Percentiles rank a stretch among this genome's conserved stretches.
phyloP scores from a whole-genome alignment of 2,329 filamentous ascomycete genomes.

The Ceratocystis alfenasii region DNA sequence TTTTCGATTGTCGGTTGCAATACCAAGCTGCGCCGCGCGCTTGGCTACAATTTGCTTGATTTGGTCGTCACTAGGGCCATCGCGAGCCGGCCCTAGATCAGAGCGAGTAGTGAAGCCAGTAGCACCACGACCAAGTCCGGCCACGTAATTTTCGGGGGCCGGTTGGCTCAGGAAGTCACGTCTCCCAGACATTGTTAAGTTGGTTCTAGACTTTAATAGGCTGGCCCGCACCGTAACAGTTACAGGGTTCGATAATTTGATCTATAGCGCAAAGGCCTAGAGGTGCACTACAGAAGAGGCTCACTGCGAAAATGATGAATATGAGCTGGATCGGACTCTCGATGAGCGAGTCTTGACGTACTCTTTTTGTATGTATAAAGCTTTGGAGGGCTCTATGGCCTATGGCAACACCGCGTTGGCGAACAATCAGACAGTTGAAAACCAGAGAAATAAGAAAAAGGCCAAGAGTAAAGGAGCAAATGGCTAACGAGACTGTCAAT shows the following conservation, averaged over 20 bases:
- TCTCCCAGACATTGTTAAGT: conserved; percentile 45
- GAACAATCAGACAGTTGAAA: background rate
- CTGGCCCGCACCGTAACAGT: background rate
- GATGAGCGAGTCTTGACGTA: conserved; percentile 18
- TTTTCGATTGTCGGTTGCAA: conserved; percentile 54
- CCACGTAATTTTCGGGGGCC: conserved; percentile 79
- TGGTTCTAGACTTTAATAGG: background rate
- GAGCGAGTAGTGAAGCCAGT: conserved; percentile 97
- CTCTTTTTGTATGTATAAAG: conserved; percentile 13
- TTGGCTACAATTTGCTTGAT: conserved; percentile 97
- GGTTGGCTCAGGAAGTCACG: conserved; percentile 81
- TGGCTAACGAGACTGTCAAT: background rate
- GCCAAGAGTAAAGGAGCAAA: background rate
- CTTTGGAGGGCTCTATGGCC: background rate
- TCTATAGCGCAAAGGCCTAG: background rate
- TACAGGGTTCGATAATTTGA: background rate
- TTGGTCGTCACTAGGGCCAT: conserved; percentile 93
- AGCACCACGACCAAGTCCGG: conserved; percentile 91
- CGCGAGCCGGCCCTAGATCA: conserved; percentile 85
- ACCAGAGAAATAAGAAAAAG: background rate
- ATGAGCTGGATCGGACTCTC: conserved; percentile 17
- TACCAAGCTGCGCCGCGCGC: conserved; percentile 72
- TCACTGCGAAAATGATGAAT: conserved; percentile 21
- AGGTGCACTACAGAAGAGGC: background rate
- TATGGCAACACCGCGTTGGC: background rate